Evolutionary conservation across 2,329 filamentous ascomycete species (phyloP).

Genomic region (Colletotrichum musicola): DNA sequence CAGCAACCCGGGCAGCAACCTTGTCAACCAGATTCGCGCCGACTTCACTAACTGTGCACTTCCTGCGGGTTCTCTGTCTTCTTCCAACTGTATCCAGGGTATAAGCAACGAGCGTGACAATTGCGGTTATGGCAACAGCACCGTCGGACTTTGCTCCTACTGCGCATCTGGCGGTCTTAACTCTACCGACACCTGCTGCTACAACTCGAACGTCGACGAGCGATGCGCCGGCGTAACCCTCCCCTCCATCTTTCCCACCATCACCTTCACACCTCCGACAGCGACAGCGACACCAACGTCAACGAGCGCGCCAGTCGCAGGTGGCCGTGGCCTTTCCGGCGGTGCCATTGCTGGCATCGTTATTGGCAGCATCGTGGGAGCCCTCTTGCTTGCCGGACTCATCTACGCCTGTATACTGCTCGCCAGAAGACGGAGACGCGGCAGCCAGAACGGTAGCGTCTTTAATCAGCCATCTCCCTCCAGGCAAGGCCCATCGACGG

Average conservation of each 20-base stretch:
- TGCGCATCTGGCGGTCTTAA: constrained; percentile 88
- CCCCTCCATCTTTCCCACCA: constrained; percentile 79
- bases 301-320: constrained; percentile 47
- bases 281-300: constrained; percentile 57
- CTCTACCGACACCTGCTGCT: constrained; percentile 95
- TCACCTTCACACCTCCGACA: constrained; percentile 67
- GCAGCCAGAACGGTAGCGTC: constrained; percentile 77
- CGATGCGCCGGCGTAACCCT: constrained; percentile 83
- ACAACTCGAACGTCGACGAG: constrained; percentile 79
- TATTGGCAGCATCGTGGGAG: constrained; percentile 80
- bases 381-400: constrained; percentile 76
- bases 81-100: constrained; percentile 79
- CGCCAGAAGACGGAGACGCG: constrained; percentile 62
- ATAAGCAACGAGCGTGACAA: constrained; percentile 85
- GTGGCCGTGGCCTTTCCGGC: constrained; percentile 71
- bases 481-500: constrained; percentile 61
- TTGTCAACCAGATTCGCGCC: constrained; percentile 83
- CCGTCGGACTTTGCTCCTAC: constrained; percentile 85
- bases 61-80: constrained; percentile 81
- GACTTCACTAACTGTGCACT: constrained; percentile 93
- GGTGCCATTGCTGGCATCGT: constrained; percentile 93
- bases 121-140: constrained; percentile 84
- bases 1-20: constrained; percentile 72
- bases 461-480: constrained; percentile 91
- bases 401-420: constrained; percentile 75